phyloP scores from a whole-genome alignment of 345 rosid species.

The Rhodamnia argentea region DNA sequence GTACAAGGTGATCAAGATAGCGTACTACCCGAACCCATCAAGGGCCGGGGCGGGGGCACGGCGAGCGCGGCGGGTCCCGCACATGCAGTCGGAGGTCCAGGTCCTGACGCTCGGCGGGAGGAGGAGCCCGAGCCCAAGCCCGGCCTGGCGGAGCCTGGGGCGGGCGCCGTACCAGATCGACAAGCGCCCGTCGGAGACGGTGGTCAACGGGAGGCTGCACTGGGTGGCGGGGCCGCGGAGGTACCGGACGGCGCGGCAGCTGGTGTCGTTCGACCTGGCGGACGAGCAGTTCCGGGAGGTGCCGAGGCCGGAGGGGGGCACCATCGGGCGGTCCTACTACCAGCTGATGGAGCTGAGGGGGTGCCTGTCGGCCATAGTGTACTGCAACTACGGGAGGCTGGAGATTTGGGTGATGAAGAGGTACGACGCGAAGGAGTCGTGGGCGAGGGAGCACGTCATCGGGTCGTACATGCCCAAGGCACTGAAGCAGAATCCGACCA shows the following conservation, averaged over 20 bases:
- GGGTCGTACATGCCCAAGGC: conserved; percentile 69
- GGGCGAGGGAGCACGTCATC: conserved; percentile 52
- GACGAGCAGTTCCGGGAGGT: conserved; percentile 73
- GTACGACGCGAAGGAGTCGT: conserved; percentile 56
- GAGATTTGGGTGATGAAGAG: conserved; percentile 89
- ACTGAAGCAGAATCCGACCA: conserved; percentile 43
- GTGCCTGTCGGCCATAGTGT: conserved; percentile 54
- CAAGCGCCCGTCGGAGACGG: conserved; percentile 53
- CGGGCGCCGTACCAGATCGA: conserved; percentile 47
- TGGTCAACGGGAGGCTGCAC: conserved; percentile 70
- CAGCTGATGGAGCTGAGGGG: conserved; percentile 45
- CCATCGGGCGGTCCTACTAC: conserved; percentile 46
- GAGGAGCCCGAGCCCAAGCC: not conserved
- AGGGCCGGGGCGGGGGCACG: not conserved
- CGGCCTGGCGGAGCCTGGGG: conserved; percentile 62
- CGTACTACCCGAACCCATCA: conserved; percentile 12
- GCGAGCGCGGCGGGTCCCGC: conserved; percentile 8
- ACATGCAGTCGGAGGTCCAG: conserved; percentile 20
- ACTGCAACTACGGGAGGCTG: conserved; percentile 57
- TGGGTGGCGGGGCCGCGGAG: conserved; percentile 61
- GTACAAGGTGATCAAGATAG: conserved; percentile 32
- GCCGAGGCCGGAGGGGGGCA: conserved; percentile 63
- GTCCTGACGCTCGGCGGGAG: conserved; percentile 16
- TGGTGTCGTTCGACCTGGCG: conserved; percentile 65
- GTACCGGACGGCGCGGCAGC: conserved; percentile 43